phyloP scores from a whole-genome alignment of 257 asterid genomes.

The Prunella vulgaris region DNA sequence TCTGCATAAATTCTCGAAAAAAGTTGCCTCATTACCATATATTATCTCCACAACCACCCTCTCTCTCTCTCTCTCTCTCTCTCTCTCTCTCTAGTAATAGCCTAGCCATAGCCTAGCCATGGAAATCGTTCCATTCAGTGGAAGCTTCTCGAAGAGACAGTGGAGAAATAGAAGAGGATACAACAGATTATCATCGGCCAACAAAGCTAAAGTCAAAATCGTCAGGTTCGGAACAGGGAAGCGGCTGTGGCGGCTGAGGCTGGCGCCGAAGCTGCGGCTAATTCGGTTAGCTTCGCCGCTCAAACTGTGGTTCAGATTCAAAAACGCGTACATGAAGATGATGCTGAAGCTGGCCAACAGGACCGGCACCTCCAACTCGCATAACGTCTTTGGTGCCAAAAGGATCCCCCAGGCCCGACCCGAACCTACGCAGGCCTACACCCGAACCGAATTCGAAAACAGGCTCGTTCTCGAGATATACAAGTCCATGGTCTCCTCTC shows the following conservation, averaged over 20 bases:
- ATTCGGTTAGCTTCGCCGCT: slow-evolving; percentile 26
- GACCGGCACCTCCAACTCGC: slow-evolving; percentile 19
- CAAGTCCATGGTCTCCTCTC: slow-evolving; percentile 55
- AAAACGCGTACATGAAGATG: slow-evolving; percentile 39
- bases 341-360: slow-evolving; percentile 29
- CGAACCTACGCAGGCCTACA: background rate
- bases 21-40: background rate
- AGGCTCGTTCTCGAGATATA: slow-evolving; percentile 69
- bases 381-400: slow-evolving; percentile 21
- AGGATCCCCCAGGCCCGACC: slow-evolving; percentile 29
- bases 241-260: slow-evolving; percentile 30
- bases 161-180: slow-evolving; percentile 32
- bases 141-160: slow-evolving; percentile 14
- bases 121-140: slow-evolving; percentile 22
- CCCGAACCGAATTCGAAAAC: slow-evolving; percentile 49
- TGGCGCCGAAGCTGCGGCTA: slow-evolving; percentile 33
- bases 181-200: slow-evolving; percentile 22
- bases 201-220: slow-evolving; percentile 11
- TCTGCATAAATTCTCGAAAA: background rate
- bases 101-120: background rate
- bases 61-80: slow-evolving; percentile 2
- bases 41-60: background rate
- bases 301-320: slow-evolving; percentile 35
- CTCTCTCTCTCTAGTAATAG: slow-evolving; percentile 2
- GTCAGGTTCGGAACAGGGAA: slow-evolving; percentile 23